Conservation (phyloP, 2,329 filamentous ascomycete genomes). For the Fusarium compactum region DNA sequence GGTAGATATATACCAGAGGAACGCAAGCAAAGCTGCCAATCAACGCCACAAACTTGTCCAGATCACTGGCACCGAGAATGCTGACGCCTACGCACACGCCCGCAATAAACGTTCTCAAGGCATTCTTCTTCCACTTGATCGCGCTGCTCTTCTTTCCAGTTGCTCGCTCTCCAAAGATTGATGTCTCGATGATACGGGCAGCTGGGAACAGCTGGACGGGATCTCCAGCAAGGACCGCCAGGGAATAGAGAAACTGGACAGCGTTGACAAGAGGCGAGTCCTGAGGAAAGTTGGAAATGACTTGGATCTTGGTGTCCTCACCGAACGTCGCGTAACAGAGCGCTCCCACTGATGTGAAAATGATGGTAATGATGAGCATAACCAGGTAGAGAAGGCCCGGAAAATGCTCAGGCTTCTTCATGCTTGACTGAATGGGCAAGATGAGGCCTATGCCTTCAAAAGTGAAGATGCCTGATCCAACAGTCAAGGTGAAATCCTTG, state of each 20-base stretch:
- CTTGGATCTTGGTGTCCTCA: conserved; percentile 74
- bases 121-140: conserved; percentile 84
- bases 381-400: conserved; percentile 73
- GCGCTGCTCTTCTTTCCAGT: conserved; percentile 71
- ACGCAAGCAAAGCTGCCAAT: conserved; percentile 81
- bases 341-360: conserved; percentile 78
- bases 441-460: conserved; percentile 84
- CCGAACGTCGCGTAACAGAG: conserved; percentile 82
- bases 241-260: conserved; percentile 79
- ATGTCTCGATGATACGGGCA: conserved; percentile 76
- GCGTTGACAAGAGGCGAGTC: conserved; percentile 78
- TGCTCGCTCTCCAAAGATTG: conserved; percentile 74
- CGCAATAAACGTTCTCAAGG: conserved; percentile 69
- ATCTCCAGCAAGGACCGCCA: conserved; percentile 79
- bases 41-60: conserved; percentile 80
- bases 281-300: conserved; percentile 82
- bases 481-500: conserved; percentile 74
- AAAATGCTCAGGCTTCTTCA: conserved; percentile 77
- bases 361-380: conserved; percentile 78
- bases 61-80: conserved; percentile 73
- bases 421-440: conserved; percentile 80
- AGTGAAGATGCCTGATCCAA: conserved; percentile 81
- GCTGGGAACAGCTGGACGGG: conserved; percentile 82
- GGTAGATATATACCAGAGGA: conserved; percentile 82
- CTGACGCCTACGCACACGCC: conserved; percentile 70